Base-by-base conservation (phyloP, 306 rosid species). In the Corylus americana region DNA sequence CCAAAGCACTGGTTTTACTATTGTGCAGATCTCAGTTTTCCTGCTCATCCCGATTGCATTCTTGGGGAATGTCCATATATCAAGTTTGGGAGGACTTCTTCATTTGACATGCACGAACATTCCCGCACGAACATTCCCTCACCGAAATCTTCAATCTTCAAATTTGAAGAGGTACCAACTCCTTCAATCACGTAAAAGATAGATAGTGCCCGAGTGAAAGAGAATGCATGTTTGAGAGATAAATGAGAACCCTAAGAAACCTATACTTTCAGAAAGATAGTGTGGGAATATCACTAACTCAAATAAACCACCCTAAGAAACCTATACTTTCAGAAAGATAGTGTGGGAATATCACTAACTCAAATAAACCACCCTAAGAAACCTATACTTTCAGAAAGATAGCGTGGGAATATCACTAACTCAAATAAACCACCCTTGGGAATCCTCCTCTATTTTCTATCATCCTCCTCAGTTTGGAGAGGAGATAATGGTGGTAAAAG, bases 141-240 rank as follows among this genome's bases (percentile, higher is more conserved):
- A 20, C 94, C 92, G 79, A 94, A 92, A 29, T 29, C 31, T 29
- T 29, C 31, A 29, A 76, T 86, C 81, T 27, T 92, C 92, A 84
- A 92, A 94, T 76, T 92, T 94, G 48, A 97, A 90, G 35, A 79
- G 55, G 44, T 92, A 92, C 97, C 97, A 94, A 78, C 98, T 94
- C 85, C 98, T 86, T 42, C 97, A 8, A 73, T 6, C 88, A 92
- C 75, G 82, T 89, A 92, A 6, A 88, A 29, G 31, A 29, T 29
- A 71, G 55, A 85, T 74, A 1, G 89, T 79, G 76, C 90, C 97
- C 8, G 81, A 50, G 90, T 12, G 39, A 87, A 85, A 81, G 85
- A 79, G 45, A 89, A 72, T 0, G 91, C 35, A 84, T 0, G 92
- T 88, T 80, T 92, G 98, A 51, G 97, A 85, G 50, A 94, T 88